Evolutionary conservation across 306 rosid species (phyloP), one percentile per base, ranked within the genome.

Genomic region (Castanospermum australe): DNA sequence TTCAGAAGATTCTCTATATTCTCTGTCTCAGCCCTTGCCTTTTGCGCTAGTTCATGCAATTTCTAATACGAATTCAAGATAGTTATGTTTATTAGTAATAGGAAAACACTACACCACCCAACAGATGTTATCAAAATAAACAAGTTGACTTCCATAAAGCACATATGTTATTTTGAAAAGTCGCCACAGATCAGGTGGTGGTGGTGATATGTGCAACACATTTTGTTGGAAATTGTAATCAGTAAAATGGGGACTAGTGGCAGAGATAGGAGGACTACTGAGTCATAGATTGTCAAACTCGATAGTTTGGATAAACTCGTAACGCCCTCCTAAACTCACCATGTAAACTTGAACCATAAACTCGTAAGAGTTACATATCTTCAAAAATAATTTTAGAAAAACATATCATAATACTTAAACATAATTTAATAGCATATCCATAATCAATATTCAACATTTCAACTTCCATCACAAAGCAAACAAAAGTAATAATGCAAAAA

Each of bases 11-110:
- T 85, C 86, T 93, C 97, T 6, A 91, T 52, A 81, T 84, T 84
- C 68, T 91, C 81, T 15, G 72, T 65, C 78, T 89, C 93, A 42
- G 33, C 78, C 79, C 87, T 90, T 56, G 93, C 90, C 71, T 91
- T 89, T 25, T 84, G 95, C 24, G 87, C 80, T 38, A 87, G 75
- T 78, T 90, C 94, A 67, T 90, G 96, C 85, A 89, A 82, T 95
- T 95, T 95, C 99, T 95, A 60, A n/a, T 17, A 84, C 18, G 30
- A 67, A 63, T 56, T 30, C 63, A 44, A n/a, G 20, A 39, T 41
- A 60, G 35, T 6, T 35, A 63, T 33, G 39, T 38, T 21, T 24
- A 39, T 82, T 47, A 68, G 78, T 18, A 59, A 51, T 5, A 51
- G 7, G 22, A 32, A 38, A 67, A 42, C 35, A 30, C 32, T 7